These are phyloP conservation scores for Eimeria sp. DNA, from an alignment of 169 alveolate genomes.

Conservation along the genomic window DNA sequence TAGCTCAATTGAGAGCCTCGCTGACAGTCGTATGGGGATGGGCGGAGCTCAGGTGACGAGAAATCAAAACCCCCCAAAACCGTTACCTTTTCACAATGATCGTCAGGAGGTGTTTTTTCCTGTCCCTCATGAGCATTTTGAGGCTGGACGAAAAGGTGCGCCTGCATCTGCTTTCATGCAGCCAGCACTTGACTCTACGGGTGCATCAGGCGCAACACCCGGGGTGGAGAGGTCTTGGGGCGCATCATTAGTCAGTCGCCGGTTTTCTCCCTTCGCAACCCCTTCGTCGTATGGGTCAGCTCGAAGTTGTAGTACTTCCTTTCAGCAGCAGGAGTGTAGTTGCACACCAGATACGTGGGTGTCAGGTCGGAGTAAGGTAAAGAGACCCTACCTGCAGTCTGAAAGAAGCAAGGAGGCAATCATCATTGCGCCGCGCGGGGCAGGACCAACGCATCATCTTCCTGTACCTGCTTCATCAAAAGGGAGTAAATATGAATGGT, in stretches of 20 bases:
- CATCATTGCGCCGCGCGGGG: background rate
- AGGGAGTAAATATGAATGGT: background rate
- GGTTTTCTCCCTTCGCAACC: background rate
- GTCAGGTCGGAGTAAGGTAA: background rate
- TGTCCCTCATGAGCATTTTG: background rate
- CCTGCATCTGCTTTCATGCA: background rate
- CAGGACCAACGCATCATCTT: background rate
- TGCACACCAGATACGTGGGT: background rate
- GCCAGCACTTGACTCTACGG: background rate
- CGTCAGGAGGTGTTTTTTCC: background rate
- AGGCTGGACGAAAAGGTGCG: background rate
- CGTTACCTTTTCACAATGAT: background rate
- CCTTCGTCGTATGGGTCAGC: background rate
- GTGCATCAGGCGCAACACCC: background rate
- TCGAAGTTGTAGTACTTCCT: background rate
- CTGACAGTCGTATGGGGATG: background rate
- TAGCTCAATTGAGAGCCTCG: background rate
- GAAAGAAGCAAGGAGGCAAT: background rate
- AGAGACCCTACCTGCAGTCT: background rate
- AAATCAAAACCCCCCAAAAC: background rate
- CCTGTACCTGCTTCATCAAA: background rate
- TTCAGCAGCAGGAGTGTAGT: background rate
- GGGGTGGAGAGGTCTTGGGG: background rate
- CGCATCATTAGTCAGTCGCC: background rate
- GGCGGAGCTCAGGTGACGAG: background rate